Conservation (phyloP, 805 yeast genomes). For the Zygosaccharomyces siamensis region DNA sequence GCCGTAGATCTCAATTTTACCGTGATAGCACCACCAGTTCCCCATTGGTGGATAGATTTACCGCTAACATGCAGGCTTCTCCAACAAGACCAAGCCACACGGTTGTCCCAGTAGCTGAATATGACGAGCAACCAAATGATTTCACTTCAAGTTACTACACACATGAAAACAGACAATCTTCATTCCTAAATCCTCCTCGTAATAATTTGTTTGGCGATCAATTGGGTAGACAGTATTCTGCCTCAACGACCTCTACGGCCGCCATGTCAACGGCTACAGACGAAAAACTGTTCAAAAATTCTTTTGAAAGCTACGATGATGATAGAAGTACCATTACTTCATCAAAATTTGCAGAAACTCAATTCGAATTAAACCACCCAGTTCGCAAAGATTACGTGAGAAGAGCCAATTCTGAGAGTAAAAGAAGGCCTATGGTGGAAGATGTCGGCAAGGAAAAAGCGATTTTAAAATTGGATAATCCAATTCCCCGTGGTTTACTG, state of each 20-base stretch:
- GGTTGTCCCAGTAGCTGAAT: constrained; percentile 44
- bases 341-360: constrained; percentile 36
- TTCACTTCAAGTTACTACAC: constrained; percentile 21
- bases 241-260: constrained; percentile 27
- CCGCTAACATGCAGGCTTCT: constrained; percentile 63
- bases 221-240: constrained; percentile 20
- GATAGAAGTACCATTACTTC: constrained; percentile 33
- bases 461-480: constrained; percentile 78
- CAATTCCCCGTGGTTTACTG: constrained; percentile 84
- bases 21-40: constrained; percentile 31
- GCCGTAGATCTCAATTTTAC: constrained; percentile 30
- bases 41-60: constrained; percentile 50
- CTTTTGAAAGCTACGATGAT: constrained; percentile 49
- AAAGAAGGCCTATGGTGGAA: constrained; percentile 50
- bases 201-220: constrained; percentile 10
- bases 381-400: constrained; percentile 33
- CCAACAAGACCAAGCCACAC: constrained; percentile 58
- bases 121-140: constrained; percentile 35
- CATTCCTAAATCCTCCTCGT: constrained; percentile 9
- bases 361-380: constrained; percentile 36
- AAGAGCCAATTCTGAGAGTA: constrained; percentile 62
- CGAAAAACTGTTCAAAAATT: constrained; percentile 43
- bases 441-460: constrained; percentile 54
- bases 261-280: constrained; percentile 21
- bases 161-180: constrained; percentile 11